Percentiles rank a stretch among this genome's conserved stretches.
These are phyloP conservation scores for Didymellaceae sp. DNA, from an alignment of 2,329 filamentous ascomycete species.

Conservation along the genomic window DNA sequence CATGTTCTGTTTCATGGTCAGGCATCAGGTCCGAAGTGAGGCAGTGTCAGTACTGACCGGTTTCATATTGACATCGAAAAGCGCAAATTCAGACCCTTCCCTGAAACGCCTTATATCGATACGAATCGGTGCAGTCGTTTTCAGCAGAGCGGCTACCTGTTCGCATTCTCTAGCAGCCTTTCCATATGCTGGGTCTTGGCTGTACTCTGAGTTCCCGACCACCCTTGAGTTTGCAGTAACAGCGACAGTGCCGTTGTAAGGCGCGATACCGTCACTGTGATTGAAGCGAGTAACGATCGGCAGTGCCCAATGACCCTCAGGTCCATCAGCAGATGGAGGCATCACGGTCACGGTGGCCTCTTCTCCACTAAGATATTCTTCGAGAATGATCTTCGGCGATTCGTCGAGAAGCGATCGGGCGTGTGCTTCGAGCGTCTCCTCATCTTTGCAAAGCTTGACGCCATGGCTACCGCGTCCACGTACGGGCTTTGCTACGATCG, in stretches of 20 bases:
- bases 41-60: constrained; percentile 46
- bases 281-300: constrained; percentile 58
- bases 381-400: constrained; percentile 52
- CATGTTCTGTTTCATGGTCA: constrained; percentile 49
- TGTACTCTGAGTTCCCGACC: constrained; percentile 47
- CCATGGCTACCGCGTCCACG: constrained; percentile 59
- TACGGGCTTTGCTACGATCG: constrained; percentile 58
- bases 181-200: neutral
- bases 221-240: constrained; percentile 57
- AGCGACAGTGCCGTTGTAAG: constrained; percentile 58
- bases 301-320: constrained; percentile 51
- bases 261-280: constrained; percentile 56
- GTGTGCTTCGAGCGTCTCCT: constrained; percentile 45
- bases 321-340: constrained; percentile 49
- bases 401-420: constrained; percentile 45
- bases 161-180: constrained; percentile 18
- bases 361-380: constrained; percentile 57
- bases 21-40: neutral
- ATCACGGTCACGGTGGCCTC: constrained; percentile 61
- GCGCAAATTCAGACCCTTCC: constrained; percentile 47
- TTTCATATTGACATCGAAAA: constrained; percentile 63
- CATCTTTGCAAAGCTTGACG: constrained; percentile 54
- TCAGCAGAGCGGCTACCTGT: constrained; percentile 48
- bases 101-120: constrained; percentile 55
- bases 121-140: constrained; percentile 54